phyloP scores from a whole-genome alignment of 805 yeast species.

The Priceomyces medius region DNA sequence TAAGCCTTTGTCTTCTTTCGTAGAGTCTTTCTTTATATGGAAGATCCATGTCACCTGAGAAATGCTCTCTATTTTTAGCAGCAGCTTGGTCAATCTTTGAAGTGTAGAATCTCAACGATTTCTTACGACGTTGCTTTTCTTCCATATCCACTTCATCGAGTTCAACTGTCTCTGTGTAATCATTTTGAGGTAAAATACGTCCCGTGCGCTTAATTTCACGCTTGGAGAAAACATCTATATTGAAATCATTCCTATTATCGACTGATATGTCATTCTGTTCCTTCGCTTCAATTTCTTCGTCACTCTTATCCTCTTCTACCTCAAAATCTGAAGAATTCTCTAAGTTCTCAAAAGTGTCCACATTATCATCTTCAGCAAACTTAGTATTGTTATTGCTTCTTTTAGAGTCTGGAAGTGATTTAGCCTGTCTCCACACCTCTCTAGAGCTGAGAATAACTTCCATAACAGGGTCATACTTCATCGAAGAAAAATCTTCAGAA shows the following conservation, averaged over 20 bases:
- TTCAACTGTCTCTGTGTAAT: slow-evolving; percentile 61
- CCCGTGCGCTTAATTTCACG: slow-evolving; percentile 47
- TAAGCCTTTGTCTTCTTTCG: slow-evolving; percentile 83
- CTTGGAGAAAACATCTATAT: slow-evolving; percentile 51
- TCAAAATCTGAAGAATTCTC: slow-evolving; percentile 7
- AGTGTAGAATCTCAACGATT: slow-evolving; percentile 89
- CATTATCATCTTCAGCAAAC: slow-evolving; percentile 10
- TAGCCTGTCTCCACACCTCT: slow-evolving; percentile 88
- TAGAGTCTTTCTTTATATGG: slow-evolving; percentile 89
- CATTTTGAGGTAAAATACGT: slow-evolving; percentile 33
- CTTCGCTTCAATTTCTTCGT: slow-evolving; percentile 17
- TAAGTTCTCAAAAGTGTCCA: slow-evolving; percentile 14
- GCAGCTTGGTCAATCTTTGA: slow-evolving; percentile 90
- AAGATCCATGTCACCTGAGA: slow-evolving; percentile 83
- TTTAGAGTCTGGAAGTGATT: slow-evolving; percentile 39
- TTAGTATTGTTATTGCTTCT: slow-evolving; percentile 3
- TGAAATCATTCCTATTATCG: slow-evolving; percentile 30
- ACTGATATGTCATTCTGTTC: slow-evolving; percentile 10
- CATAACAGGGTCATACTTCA: slow-evolving; percentile 91
- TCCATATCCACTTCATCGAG: slow-evolving; percentile 82
- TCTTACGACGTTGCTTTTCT: slow-evolving; percentile 78
- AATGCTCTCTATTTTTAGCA: slow-evolving; percentile 45
- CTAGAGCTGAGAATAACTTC: slow-evolving; percentile 76
- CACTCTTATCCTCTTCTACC: slow-evolving; percentile 12
- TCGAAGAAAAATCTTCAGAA: slow-evolving; percentile 51